Conservation (phyloP, 352 stramenopile species). For the Thraustotheca clavata region DNA sequence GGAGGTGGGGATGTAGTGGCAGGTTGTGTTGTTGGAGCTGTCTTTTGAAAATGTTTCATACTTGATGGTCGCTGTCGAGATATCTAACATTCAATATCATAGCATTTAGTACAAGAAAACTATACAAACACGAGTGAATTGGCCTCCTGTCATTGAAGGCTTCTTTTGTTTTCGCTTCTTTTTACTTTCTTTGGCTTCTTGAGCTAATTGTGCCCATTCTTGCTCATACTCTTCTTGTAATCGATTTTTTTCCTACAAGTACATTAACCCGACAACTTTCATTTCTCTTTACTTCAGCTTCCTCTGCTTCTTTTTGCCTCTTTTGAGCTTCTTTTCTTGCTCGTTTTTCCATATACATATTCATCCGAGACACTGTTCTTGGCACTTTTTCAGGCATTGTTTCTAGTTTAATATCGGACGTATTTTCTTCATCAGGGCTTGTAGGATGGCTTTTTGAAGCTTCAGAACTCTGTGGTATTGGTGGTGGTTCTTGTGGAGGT, state of each 20-base stretch:
- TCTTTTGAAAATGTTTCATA: slow-evolving; percentile 75
- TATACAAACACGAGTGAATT: slow-evolving; percentile 5
- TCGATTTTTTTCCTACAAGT: slow-evolving; percentile 50
- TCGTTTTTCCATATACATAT: slow-evolving; percentile 81
- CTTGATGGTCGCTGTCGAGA: slow-evolving; percentile 59
- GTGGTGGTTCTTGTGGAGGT: slow-evolving; percentile 25
- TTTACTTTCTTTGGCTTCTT: slow-evolving; percentile 76
- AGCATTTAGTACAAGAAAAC: neutral
- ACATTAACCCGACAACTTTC: neutral
- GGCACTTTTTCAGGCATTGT: neutral
- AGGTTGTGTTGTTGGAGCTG: slow-evolving; percentile 32
- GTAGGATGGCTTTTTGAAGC: neutral
- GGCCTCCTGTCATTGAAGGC: slow-evolving; percentile 28
- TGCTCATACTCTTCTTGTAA: slow-evolving; percentile 82
- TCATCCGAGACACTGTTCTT: slow-evolving; percentile 44
- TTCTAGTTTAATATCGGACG: no score
- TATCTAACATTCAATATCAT: neutral
- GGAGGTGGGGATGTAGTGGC: neutral
- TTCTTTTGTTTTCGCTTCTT: slow-evolving; percentile 69
- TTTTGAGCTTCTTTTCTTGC: slow-evolving; percentile 72
- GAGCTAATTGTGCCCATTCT: slow-evolving; percentile 82
- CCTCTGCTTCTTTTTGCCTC: slow-evolving; percentile 59
- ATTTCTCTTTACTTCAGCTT: slow-evolving; percentile 26
- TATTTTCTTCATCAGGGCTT: slow-evolving; percentile 3
- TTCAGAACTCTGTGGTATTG: slow-evolving; percentile 24